Conservation (phyloP, 1,284 basidiomycete species). For the Sanghuangporus sanghuang region DNA sequence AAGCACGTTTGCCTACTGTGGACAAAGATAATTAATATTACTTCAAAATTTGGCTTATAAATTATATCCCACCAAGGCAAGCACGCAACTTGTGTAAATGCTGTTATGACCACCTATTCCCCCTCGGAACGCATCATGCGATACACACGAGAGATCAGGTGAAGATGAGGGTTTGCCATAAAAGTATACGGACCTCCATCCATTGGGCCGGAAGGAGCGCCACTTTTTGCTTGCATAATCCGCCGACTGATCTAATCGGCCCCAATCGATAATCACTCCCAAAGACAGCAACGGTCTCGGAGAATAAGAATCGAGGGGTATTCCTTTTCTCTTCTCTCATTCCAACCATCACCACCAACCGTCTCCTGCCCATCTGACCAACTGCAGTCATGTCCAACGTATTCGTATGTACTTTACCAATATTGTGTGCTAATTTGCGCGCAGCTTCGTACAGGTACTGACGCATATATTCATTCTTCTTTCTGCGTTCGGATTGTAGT, state of each 20-base stretch:
- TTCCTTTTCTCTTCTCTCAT: background rate
- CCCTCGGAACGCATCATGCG: background rate
- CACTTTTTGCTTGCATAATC: background rate
- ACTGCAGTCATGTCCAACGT: slow-evolving; percentile 16
- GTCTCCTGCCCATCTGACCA: background rate
- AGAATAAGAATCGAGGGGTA: background rate
- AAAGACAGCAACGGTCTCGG: background rate
- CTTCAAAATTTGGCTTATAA: background rate
- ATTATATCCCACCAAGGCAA: background rate
- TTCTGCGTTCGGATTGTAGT: slow-evolving; percentile 38
- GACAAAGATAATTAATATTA: background rate
- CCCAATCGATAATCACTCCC: slow-evolving; percentile 1
- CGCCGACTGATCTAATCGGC: slow-evolving; percentile 8
- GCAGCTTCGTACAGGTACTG: background rate
- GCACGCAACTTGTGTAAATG: background rate
- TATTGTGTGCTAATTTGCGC: background rate
- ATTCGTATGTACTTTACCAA: slow-evolving; percentile 6
- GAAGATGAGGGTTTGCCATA: background rate
- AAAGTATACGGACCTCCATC: background rate
- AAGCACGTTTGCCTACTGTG: background rate
- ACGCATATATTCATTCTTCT: slow-evolving; percentile 14
- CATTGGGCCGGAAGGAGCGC: background rate
- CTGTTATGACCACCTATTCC: background rate
- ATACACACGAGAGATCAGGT: background rate
- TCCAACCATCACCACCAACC: slow-evolving; percentile 13